Evolutionary conservation across 1,284 basidiomycete species (phyloP).

Genomic region (Sanghuangporus weigelae): DNA sequence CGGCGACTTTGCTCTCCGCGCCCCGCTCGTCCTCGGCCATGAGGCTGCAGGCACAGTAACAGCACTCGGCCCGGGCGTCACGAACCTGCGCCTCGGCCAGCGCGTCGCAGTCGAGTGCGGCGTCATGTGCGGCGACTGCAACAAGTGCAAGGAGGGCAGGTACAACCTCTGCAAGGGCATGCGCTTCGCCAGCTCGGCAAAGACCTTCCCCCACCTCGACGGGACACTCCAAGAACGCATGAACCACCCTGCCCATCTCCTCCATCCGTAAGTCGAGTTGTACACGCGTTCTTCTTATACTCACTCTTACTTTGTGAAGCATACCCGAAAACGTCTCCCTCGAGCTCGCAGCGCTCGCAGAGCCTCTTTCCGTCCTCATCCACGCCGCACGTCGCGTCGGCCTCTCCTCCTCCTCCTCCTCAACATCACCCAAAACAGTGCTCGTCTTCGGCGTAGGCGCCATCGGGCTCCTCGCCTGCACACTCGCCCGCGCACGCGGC

Average conservation of each 20-base stretch:
- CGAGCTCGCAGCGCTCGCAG: constrained; percentile 81
- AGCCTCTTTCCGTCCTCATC: constrained; percentile 78
- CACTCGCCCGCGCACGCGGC: constrained; percentile 69
- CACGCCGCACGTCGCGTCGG: constrained; percentile 43
- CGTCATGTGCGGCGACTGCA: constrained; percentile 75
- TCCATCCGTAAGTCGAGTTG: constrained; percentile 70
- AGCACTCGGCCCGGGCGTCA: constrained; percentile 64
- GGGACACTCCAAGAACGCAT: constrained; percentile 86
- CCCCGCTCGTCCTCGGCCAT: constrained; percentile 86
- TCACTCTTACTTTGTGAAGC: constrained; percentile 33
- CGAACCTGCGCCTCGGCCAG: constrained; percentile 71
- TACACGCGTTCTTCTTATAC: constrained; percentile 1
- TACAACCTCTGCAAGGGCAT: constrained; percentile 92
- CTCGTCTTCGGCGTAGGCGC: constrained; percentile 90
- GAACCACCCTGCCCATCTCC: constrained; percentile 81
- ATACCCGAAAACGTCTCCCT: constrained; percentile 74
- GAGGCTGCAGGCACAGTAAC: constrained; percentile 84
- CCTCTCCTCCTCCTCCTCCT: constrained; percentile 63
- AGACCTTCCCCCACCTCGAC: constrained; percentile 90
- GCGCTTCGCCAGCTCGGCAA: constrained; percentile 86
- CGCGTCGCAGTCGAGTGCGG: constrained; percentile 94
- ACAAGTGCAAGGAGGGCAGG: constrained; percentile 65
- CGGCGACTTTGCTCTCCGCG: constrained; percentile 83
- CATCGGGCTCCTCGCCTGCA: constrained; percentile 85
- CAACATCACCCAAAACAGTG: constrained; percentile 50